Evolutionary conservation across 208 protist genomes (phyloP).

Genomic region (Crithidia brevicula): DNA sequence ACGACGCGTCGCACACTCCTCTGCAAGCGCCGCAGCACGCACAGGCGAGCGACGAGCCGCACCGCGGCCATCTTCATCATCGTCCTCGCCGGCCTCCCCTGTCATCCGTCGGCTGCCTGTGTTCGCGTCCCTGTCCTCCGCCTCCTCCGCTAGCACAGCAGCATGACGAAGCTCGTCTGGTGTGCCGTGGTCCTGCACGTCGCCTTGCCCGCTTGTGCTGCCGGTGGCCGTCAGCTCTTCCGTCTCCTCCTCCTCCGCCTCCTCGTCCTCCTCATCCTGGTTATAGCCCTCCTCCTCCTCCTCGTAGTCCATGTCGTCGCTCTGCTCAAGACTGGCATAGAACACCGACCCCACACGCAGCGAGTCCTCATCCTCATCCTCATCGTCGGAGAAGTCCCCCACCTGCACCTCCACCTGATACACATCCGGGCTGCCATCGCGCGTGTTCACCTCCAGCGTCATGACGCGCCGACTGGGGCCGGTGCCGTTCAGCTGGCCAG

Average conservation of each 20-base stretch:
- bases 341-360: neutral
- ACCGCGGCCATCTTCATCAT: constrained; percentile 4
- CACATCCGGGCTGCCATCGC: constrained; percentile 25
- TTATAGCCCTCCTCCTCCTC: constrained; percentile 8
- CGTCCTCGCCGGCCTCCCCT: neutral
- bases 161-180: too few relatives aligned
- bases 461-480: constrained; percentile 29
- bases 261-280: neutral
- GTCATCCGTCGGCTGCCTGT: too few relatives aligned
- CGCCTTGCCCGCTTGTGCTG: neutral
- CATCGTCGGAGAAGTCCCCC: constrained; percentile 25
- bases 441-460: constrained; percentile 38
- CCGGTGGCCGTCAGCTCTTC: neutral
- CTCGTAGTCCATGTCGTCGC: neutral
- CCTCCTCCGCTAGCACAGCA: too few relatives aligned
- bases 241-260: neutral
- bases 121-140: too few relatives aligned
- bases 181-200: too few relatives aligned
- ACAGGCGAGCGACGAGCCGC: neutral
- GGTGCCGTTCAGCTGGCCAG: constrained; percentile 32
- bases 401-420: constrained; percentile 38
- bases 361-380: constrained; percentile 8
- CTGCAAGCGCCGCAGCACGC: neutral
- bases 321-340: neutral
- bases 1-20: neutral